Base-by-base conservation (phyloP, 352 stramenopile species). In the Phytopythium oedochilum region DNA sequence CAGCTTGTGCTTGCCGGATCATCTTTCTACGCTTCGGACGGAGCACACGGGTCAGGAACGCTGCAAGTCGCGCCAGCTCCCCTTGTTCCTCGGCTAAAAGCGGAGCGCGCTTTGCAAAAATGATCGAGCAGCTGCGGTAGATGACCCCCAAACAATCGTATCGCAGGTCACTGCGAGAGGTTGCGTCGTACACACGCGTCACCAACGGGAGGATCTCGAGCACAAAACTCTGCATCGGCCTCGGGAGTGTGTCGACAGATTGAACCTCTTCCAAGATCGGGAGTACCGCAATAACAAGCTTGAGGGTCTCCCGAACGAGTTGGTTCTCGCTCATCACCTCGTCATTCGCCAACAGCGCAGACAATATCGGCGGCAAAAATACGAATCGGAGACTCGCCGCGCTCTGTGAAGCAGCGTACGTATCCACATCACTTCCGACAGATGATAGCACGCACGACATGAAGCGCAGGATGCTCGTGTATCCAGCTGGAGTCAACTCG, bases 101-200 rank as follows among this genome's bases (percentile, higher is more conserved):
- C 6, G 67, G 43, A 32, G 70, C 59, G 11, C 70, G 57, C 18
- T 55, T 65, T 17, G 60, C 59, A 51, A 77, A 64, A 31, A 75
- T 60, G 25, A 86, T 60, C 10, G 64, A 65, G 45, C 74, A 82
- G 45, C 64, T 71, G 18, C 74, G 70, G 36, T 75, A 68, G 22
- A 89, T 70, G 11, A 86, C 75, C 8, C 66, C 64, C 0, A 89
- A 59, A 46, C 74, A 86, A 22, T 89, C 79, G 35, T 74, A 69
- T 1, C 77, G 72, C 26, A 88, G 38, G 31, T 86, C 70, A 38
- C 66, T 64, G 12, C 70, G 77, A 38, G 63, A 67, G 6, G 65
- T 86, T 1, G 66, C 52, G 50, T 89, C 79, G 51, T 82, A 88
- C 14, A 89, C 68, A 18, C 68, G 61, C 42, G 78, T 70, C 40